Conservation (phyloP, 352 stramenopile genomes). For the Globisporangium cederbergense region DNA sequence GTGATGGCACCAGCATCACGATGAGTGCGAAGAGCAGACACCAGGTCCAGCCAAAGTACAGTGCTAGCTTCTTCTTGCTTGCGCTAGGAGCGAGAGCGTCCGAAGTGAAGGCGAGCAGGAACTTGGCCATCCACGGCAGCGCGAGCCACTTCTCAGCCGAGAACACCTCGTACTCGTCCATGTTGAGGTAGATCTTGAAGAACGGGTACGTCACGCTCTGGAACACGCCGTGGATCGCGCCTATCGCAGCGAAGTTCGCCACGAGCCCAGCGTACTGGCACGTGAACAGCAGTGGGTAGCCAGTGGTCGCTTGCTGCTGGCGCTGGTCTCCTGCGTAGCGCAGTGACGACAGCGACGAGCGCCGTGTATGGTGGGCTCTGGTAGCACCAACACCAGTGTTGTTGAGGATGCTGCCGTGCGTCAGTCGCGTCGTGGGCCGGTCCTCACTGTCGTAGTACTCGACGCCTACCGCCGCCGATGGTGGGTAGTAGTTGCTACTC, state of each 20-base stretch:
- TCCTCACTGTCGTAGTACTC: constrained; percentile 11
- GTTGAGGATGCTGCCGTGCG: background rate
- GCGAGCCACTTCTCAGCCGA: constrained; percentile 49
- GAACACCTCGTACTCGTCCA: constrained; percentile 58
- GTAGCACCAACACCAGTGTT: background rate
- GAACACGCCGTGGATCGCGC: constrained; percentile 49
- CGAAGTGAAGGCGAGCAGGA: constrained; percentile 40
- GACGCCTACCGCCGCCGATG: background rate
- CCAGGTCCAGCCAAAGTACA: constrained; percentile 41
- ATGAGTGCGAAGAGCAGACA: constrained; percentile 46
- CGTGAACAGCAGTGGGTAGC: constrained; percentile 25
- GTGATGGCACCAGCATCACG: constrained; percentile 26
- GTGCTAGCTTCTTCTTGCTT: background rate
- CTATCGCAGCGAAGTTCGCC: constrained; percentile 53
- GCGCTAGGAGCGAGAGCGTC: constrained; percentile 27
- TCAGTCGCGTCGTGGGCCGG: constrained; percentile 1
- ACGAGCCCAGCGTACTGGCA: constrained; percentile 41
- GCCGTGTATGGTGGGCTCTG: background rate
- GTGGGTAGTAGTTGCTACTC: constrained; percentile 17
- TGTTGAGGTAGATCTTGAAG: constrained; percentile 73
- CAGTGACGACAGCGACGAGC: constrained; percentile 4
- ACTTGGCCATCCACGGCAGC: constrained; percentile 60
- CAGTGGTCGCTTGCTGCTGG: background rate
- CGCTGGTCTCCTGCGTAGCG: background rate
- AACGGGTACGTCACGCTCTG: constrained; percentile 61